Evolutionary conservation across 139 green algal species (phyloP).

Genomic region (Pseudopediastrum boryanum): DNA sequence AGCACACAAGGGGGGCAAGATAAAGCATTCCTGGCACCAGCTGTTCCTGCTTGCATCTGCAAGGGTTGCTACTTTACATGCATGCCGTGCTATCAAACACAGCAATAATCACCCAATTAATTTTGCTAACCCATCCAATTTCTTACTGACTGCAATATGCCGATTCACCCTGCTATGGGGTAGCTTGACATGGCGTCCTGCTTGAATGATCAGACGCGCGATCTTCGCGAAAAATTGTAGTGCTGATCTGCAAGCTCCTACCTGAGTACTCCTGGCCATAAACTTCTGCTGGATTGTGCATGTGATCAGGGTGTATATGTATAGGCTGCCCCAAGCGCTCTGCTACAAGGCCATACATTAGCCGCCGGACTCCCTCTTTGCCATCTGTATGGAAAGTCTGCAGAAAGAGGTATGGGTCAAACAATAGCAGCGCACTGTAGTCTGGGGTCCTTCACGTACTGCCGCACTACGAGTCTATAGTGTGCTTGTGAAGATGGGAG

Average conservation of each 20-base stretch:
- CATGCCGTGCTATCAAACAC: not conserved
- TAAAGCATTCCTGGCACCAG: too few species aligned
- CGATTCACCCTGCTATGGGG: not conserved
- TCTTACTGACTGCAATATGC: not conserved
- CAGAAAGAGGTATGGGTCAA: not conserved
- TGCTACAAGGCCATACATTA: slow-evolving; percentile 34
- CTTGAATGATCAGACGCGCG: not conserved
- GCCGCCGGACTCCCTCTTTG: slow-evolving; percentile 38
- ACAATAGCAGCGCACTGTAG: not conserved
- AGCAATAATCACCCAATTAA: not conserved
- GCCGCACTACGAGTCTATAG: not conserved
- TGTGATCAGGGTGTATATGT: slow-evolving; percentile 30
- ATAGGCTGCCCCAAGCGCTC: slow-evolving; percentile 18
- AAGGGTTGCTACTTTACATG: not conserved
- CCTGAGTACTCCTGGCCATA: slow-evolving; percentile 22
- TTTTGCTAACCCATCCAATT: not conserved
- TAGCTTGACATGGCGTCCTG: not conserved
- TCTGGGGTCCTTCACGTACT: not conserved
- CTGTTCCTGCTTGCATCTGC: too few species aligned
- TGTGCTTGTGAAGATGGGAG: not conserved
- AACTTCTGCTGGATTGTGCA: slow-evolving; percentile 1
- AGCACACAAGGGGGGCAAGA: too few species aligned
- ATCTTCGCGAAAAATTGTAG: not conserved
- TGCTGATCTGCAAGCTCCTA: slow-evolving; percentile 19
- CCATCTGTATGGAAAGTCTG: slow-evolving; percentile 33